Conservation (phyloP, 495 filamentous ascomycete species). For the Aspergillus panamensis region DNA sequence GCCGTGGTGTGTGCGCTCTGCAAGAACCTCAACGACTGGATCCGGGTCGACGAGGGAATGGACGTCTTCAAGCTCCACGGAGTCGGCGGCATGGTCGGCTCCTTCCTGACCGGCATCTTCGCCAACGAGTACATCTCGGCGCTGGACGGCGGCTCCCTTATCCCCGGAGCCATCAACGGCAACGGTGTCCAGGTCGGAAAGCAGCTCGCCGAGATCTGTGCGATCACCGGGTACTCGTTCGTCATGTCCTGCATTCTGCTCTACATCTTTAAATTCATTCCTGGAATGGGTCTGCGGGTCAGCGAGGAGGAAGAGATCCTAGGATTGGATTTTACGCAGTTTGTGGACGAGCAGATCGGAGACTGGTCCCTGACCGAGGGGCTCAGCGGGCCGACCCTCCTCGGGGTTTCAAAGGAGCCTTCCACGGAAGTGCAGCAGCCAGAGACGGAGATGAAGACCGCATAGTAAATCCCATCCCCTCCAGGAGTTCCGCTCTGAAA, state of each 20-base stretch:
- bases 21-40: conserved; percentile 54
- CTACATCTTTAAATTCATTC: conserved; percentile 55
- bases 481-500: neutral
- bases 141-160: conserved; percentile 47
- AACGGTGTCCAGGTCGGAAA: conserved; percentile 56
- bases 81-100: conserved; percentile 57
- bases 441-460: conserved; percentile 8
- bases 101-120: conserved; percentile 61
- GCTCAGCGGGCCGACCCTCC: conserved; percentile 21
- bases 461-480: neutral
- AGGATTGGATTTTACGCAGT: conserved; percentile 55
- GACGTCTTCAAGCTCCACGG: conserved; percentile 64
- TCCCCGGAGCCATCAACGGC: conserved; percentile 53
- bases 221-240: conserved; percentile 56
- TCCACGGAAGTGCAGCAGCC: conserved; percentile 14
- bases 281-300: conserved; percentile 54
- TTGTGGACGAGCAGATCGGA: conserved; percentile 59
- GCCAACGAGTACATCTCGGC: conserved; percentile 43
- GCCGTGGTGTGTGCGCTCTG: conserved; percentile 47
- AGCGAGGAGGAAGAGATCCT: conserved; percentile 54
- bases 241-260: conserved; percentile 51
- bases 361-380: conserved; percentile 34
- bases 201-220: conserved; percentile 57
- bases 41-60: conserved; percentile 58
- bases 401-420: conserved; percentile 21